Conservation (phyloP, 768 basidiomycete genomes). For the Galerina sulciceps region DNA sequence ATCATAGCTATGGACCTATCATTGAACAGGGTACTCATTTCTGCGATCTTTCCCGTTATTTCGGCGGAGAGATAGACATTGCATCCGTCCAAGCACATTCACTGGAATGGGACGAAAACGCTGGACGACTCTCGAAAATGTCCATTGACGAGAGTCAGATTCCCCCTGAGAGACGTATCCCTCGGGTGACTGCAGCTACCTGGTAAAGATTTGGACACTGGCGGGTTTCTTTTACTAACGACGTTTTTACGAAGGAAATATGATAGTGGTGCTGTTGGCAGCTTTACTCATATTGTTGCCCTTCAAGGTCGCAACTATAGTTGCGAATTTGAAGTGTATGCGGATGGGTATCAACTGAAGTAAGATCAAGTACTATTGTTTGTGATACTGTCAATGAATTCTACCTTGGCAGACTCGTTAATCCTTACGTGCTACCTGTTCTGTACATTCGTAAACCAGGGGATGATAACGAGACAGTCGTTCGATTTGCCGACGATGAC, state of each 20-base stretch:
- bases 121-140: constrained; percentile 83
- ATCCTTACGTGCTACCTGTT: constrained; percentile 92
- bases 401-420: constrained; percentile 61
- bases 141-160: constrained; percentile 85
- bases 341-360: constrained; percentile 92
- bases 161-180: constrained; percentile 86
- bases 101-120: constrained; percentile 89
- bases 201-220: constrained; percentile 55
- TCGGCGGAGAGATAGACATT: constrained; percentile 94
- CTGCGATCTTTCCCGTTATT: constrained; percentile 95
- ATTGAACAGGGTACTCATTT: constrained; percentile 97
- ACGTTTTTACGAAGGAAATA: constrained; percentile 72
- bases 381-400: background rate
- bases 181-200: constrained; percentile 89
- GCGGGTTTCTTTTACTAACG: background rate
- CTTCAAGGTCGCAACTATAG: constrained; percentile 94
- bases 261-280: constrained; percentile 91
- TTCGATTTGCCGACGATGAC: constrained; percentile 81
- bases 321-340: constrained; percentile 92
- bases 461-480: constrained; percentile 72
- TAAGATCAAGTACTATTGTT: constrained; percentile 32
- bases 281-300: constrained; percentile 86
- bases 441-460: constrained; percentile 87
- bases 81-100: constrained; percentile 81
- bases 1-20: constrained; percentile 72